Conservation (phyloP, 768 basidiomycete genomes). For the Albatrellus ellisii region DNA sequence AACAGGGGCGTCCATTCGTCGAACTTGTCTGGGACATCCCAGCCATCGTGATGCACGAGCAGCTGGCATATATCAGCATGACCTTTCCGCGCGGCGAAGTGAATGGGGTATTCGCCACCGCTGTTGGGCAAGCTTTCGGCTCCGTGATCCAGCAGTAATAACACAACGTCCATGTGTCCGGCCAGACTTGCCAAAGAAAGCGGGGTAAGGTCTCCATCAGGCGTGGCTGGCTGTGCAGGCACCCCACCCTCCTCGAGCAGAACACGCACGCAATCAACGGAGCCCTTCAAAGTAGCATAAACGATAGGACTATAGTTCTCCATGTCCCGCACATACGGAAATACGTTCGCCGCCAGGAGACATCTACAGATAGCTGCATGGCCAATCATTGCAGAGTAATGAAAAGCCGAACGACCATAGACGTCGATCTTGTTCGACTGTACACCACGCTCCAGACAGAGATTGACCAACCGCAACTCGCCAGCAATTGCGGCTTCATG, state of each 20-base stretch:
- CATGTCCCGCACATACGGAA: constrained; percentile 65
- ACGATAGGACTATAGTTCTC: constrained; percentile 93
- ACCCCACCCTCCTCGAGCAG: constrained; percentile 65
- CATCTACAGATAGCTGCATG: constrained; percentile 62
- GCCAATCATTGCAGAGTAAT: constrained; percentile 94
- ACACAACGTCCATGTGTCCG: constrained; percentile 75
- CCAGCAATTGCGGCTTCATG: constrained; percentile 91
- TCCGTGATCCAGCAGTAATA: constrained; percentile 63
- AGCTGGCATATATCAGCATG: constrained; percentile 75
- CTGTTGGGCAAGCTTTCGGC: constrained; percentile 75
- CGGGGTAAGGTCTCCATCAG: constrained; percentile 64
- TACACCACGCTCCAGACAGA: constrained; percentile 68
- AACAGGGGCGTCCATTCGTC: constrained; percentile 98
- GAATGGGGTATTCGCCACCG: constrained; percentile 95
- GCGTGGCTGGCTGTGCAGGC: constrained; percentile 40
- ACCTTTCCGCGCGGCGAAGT: constrained; percentile 89
- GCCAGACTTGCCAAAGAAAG: constrained; percentile 84
- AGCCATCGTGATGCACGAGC: constrained; percentile 61
- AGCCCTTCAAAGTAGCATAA: constrained; percentile 83
- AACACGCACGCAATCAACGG: constrained; percentile 71
- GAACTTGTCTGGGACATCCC: constrained; percentile 89
- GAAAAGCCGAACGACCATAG: constrained; percentile 87
- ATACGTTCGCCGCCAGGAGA: constrained; percentile 56
- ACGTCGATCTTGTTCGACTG: constrained; percentile 67
- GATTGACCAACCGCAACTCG: constrained; percentile 54